These are phyloP conservation scores for Lipomyces anomalus DNA, from an alignment of 805 yeast species.

Conservation along the genomic window DNA sequence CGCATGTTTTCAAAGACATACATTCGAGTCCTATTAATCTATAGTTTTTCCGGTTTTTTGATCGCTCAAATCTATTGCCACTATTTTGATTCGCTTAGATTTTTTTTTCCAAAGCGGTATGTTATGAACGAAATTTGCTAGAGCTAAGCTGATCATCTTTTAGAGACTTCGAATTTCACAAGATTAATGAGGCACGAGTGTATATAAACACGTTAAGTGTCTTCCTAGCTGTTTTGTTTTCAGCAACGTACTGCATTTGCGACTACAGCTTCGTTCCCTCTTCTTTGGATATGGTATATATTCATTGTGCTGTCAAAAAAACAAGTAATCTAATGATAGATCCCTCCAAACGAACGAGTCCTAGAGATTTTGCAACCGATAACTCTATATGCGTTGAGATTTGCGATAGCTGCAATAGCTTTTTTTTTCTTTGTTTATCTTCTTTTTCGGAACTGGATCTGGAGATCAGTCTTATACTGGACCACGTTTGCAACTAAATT, in stretches of 20 bases:
- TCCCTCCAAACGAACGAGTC: too few species aligned
- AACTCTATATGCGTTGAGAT: too few species aligned
- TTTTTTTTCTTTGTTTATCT: slow-evolving; percentile 12
- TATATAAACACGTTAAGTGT: slow-evolving; percentile 11
- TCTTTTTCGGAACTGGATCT: slow-evolving; percentile 13
- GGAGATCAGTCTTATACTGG: slow-evolving; percentile 10
- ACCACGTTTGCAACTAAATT: slow-evolving; percentile 4
- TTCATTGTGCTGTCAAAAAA: too few species aligned
- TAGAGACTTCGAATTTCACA: slow-evolving; percentile 19
- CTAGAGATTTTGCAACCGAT: too few species aligned
- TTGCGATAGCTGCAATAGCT: background rate
- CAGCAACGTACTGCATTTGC: slow-evolving; percentile 11
- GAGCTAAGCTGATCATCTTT: background rate
- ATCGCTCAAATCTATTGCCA: slow-evolving; percentile 14
- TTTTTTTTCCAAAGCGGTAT: slow-evolving; percentile 15
- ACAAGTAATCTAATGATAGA: too few species aligned
- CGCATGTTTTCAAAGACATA: slow-evolving; percentile 5
- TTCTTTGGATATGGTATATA: slow-evolving; percentile 11
- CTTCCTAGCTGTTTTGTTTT: slow-evolving; percentile 9
- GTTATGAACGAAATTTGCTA: background rate
- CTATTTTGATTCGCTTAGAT: slow-evolving; percentile 8
- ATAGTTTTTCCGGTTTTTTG: slow-evolving; percentile 6
- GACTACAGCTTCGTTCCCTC: slow-evolving; percentile 16
- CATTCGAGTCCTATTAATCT: slow-evolving; percentile 6
- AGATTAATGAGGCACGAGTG: slow-evolving; percentile 18